Evolutionary conservation across 768 basidiomycete genomes (phyloP).

Genomic region (Pleurotus platypus): DNA sequence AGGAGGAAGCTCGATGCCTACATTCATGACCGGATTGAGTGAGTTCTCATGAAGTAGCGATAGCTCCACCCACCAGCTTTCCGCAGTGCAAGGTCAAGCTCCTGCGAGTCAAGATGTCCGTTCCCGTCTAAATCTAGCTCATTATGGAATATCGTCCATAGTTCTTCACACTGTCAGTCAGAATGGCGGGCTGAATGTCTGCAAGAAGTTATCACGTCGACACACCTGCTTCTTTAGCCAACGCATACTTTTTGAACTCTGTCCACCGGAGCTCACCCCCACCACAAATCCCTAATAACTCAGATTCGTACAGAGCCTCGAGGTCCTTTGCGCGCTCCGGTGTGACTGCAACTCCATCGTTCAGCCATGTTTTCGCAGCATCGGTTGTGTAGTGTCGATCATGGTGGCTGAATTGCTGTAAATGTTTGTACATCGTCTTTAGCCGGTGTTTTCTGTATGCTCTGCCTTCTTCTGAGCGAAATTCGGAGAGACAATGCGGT

Average conservation of each 20-base stretch:
- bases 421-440: slow-evolving; percentile 58
- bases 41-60: slow-evolving; percentile 13
- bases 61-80: slow-evolving; percentile 57
- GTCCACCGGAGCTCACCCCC: slow-evolving; percentile 57
- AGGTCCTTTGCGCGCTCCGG: slow-evolving; percentile 63
- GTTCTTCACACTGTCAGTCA: slow-evolving; percentile 44
- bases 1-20: slow-evolving; percentile 72
- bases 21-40: slow-evolving; percentile 12
- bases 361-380: slow-evolving; percentile 13
- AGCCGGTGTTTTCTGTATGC: slow-evolving; percentile 59
- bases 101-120: slow-evolving; percentile 66
- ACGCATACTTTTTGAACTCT: slow-evolving; percentile 71
- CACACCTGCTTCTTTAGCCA: slow-evolving; percentile 78
- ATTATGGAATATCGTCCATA: slow-evolving; percentile 90
- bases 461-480: slow-evolving; percentile 59
- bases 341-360: slow-evolving; percentile 31
- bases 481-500: slow-evolving; percentile 57
- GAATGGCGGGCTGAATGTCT: slow-evolving; percentile 10
- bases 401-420: slow-evolving; percentile 30
- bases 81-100: slow-evolving; percentile 41
- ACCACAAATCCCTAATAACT: slow-evolving; percentile 59
- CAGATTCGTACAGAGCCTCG: slow-evolving; percentile 71
- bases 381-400: slow-evolving; percentile 9
- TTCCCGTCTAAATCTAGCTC: slow-evolving; percentile 90
- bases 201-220: slow-evolving; percentile 14